A percentile compares a stretch with the other conserved stretches of the same genome.
phyloP scores from a whole-genome alignment of 2,329 filamentous ascomycete species.

The Cercospora canescens region DNA sequence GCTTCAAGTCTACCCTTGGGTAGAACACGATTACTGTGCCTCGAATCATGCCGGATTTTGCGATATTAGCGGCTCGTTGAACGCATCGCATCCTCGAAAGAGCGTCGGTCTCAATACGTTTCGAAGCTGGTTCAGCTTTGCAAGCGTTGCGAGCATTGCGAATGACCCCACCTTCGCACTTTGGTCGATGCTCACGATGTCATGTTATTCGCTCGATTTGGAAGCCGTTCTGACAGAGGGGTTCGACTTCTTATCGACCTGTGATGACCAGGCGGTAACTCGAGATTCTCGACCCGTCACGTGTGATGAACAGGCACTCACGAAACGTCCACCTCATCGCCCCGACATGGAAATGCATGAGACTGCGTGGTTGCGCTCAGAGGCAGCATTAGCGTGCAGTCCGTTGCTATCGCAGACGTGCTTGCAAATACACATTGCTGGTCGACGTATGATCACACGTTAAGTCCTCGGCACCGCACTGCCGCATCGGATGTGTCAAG shows the following conservation, averaged over 20 bases:
- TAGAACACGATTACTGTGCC: constrained; percentile 14
- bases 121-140: neutral
- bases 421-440: neutral
- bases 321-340: neutral
- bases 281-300: neutral
- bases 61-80: neutral
- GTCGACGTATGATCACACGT: neutral
- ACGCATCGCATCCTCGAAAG: neutral
- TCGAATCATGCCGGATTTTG: neutral
- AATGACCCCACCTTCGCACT: neutral
- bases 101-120: neutral
- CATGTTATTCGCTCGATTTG: neutral
- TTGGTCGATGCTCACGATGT: neutral
- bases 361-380: neutral
- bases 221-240: neutral
- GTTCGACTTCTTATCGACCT: neutral
- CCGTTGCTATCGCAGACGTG: neutral
- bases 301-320: neutral
- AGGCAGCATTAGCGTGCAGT: neutral
- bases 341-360: neutral
- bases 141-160: neutral
- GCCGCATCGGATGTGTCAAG: neutral
- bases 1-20: constrained; percentile 78
- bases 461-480: neutral
- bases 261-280: neutral